These are phyloP conservation scores for Leptographium radiaticola DNA, from an alignment of 2,329 filamentous ascomycete species.

Conservation along the genomic window DNA sequence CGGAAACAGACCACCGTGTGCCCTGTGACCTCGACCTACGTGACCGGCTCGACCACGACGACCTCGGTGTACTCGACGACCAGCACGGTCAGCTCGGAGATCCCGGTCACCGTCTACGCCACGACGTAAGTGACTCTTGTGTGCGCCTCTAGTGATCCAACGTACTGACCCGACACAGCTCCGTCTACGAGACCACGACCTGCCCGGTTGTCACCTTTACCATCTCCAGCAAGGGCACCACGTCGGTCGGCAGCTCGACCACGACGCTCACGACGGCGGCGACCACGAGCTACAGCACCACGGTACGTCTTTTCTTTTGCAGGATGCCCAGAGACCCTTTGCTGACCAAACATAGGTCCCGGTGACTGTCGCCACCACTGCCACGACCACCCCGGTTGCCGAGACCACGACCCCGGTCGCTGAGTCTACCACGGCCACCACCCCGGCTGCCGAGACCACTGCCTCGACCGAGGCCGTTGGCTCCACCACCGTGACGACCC, in stretches of 20 bases:
- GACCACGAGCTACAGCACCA: constrained; percentile 17
- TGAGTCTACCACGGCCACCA: constrained; percentile 24
- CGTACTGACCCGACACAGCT: constrained; percentile 5
- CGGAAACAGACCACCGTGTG: constrained; percentile 2
- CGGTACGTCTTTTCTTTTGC: background rate
- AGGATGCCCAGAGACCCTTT: too few relatives aligned
- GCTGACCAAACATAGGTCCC: too few relatives aligned
- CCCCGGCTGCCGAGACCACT: constrained; percentile 17
- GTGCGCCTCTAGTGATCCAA: background rate
- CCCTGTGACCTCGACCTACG: constrained; percentile 2
- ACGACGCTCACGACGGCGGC: constrained; percentile 25
- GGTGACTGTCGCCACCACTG: constrained; percentile 21
- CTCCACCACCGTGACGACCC: too few relatives aligned
- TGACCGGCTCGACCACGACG: constrained; percentile 13
- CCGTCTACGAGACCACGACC: constrained; percentile 12
- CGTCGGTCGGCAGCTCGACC: constrained; percentile 28
- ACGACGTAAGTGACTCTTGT: constrained; percentile 11
- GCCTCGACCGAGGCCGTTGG: background rate
- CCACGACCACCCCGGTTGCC: constrained; percentile 25
- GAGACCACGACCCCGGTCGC: constrained; percentile 7
- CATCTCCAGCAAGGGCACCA: constrained; percentile 28
- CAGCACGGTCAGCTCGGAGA: constrained; percentile 22
- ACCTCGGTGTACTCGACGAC: constrained; percentile 28
- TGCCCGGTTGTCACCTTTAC: constrained; percentile 22
- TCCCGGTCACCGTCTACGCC: constrained; percentile 14